Percentiles rank a stretch among this genome's conserved stretches.
Evolutionary conservation across 1,284 basidiomycete species (phyloP).

Genomic region (Meripilus lineatus): DNA sequence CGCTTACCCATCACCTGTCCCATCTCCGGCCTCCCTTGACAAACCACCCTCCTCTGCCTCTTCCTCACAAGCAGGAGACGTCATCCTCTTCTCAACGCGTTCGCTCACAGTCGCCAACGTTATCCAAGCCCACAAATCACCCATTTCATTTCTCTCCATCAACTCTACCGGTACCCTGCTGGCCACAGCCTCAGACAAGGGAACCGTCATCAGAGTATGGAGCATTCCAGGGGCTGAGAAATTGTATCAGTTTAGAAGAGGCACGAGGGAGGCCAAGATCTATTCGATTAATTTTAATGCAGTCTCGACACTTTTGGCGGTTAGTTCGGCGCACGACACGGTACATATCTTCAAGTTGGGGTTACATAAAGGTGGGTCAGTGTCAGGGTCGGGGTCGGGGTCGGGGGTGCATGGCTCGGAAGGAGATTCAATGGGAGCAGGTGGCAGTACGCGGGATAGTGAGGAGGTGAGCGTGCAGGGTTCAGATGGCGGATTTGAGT

Average conservation of each 20-base stretch:
- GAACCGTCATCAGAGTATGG: slow-evolving; percentile 96
- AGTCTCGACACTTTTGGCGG: slow-evolving; percentile 80
- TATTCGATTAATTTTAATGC: slow-evolving; percentile 92
- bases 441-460: too few species aligned
- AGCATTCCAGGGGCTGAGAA: slow-evolving; percentile 88
- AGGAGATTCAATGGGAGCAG: slow-evolving; percentile 60
- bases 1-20: slow-evolving; percentile 93
- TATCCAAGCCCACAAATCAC: slow-evolving; percentile 95
- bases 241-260: slow-evolving; percentile 91
- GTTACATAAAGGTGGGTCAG: slow-evolving; percentile 28
- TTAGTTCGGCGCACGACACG: slow-evolving; percentile 91
- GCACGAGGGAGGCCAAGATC: slow-evolving; percentile 83
- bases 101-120: slow-evolving; percentile 91
- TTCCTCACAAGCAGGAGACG: slow-evolving; percentile 70
- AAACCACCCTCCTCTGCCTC: slow-evolving; percentile 32
- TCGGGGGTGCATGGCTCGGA: slow-evolving; percentile 23
- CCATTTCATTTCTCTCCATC: slow-evolving; percentile 84
- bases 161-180: slow-evolving; percentile 88
- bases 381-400: too few species aligned
- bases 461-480: slow-evolving; percentile 45
- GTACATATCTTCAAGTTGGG: slow-evolving; percentile 95
- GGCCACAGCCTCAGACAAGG: slow-evolving; percentile 93
- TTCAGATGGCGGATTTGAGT: slow-evolving; percentile 71
- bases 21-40: slow-evolving; percentile 66
- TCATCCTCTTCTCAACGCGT: slow-evolving; percentile 91